phyloP scores from a whole-genome alignment of 345 rosid genomes.

The Aethionema arabicum region DNA sequence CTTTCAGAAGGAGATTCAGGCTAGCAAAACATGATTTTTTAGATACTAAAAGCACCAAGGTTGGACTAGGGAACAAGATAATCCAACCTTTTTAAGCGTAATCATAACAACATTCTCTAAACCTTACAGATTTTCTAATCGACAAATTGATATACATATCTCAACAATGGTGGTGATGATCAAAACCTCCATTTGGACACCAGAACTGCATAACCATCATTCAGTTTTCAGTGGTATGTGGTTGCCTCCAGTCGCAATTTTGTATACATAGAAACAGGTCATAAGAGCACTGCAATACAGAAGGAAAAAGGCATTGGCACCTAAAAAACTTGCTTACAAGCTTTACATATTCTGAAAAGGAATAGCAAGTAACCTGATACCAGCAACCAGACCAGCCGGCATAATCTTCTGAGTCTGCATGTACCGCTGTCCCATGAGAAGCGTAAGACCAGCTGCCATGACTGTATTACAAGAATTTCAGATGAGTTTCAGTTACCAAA shows the following conservation, averaged over 20 bases:
- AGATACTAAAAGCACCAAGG: conserved; percentile 14
- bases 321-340: background rate
- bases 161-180: background rate
- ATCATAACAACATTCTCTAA: conserved; percentile 5
- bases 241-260: conserved; percentile 78
- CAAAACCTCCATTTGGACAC: background rate
- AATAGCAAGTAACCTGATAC: conserved; percentile 49
- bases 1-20: background rate
- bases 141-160: conserved; percentile 15
- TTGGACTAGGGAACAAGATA: conserved; percentile 14
- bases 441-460: conserved; percentile 61
- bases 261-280: conserved; percentile 79
- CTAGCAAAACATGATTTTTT: background rate
- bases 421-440: conserved; percentile 80
- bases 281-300: conserved; percentile 73
- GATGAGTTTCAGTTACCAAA: background rate
- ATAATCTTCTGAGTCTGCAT: conserved; percentile 72
- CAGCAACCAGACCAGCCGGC: conserved; percentile 88
- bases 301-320: background rate
- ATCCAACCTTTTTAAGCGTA: conserved; percentile 8
- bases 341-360: background rate
- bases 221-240: conserved; percentile 72
- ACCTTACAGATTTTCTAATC: conserved; percentile 3
- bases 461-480: conserved; percentile 41
- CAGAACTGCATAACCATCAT: conserved; percentile 30